Conservation (phyloP, 768 basidiomycete species). For the Boletus pseudopeckii region DNA sequence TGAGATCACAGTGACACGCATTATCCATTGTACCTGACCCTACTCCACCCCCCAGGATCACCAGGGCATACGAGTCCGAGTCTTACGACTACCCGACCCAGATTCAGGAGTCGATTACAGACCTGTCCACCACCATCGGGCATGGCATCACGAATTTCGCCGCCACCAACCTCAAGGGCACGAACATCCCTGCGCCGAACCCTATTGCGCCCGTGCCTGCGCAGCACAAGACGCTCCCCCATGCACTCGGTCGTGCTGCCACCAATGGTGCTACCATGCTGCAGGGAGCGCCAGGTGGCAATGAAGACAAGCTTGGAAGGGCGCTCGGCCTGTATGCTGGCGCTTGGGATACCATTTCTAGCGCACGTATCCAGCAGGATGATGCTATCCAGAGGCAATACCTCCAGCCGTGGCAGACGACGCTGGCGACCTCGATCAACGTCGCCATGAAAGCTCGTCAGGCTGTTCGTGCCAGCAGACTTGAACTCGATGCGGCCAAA, state of each 20-base stretch:
- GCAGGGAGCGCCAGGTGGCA: slow-evolving; percentile 41
- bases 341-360: slow-evolving; percentile 81
- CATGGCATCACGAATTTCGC: slow-evolving; percentile 81
- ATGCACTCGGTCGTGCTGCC: slow-evolving; percentile 85
- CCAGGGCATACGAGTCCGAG: slow-evolving; percentile 86
- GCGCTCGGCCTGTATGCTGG: slow-evolving; percentile 75
- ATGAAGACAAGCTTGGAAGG: slow-evolving; percentile 69
- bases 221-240: slow-evolving; percentile 95
- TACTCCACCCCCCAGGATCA: slow-evolving; percentile 48
- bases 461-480: slow-evolving; percentile 71
- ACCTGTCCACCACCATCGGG: slow-evolving; percentile 67
- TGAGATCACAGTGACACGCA: slow-evolving; percentile 32
- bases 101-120: slow-evolving; percentile 77
- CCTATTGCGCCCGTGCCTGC: slow-evolving; percentile 51
- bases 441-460: slow-evolving; percentile 92
- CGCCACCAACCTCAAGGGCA: slow-evolving; percentile 84
- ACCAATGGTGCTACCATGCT: slow-evolving; percentile 52
- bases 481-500: slow-evolving; percentile 90
- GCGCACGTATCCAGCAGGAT: slow-evolving; percentile 80
- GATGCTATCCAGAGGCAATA: slow-evolving; percentile 61
- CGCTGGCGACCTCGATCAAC: slow-evolving; percentile 75
- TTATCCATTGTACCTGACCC: neutral
- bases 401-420: slow-evolving; percentile 84
- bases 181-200: slow-evolving; percentile 72
- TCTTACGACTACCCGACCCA: slow-evolving; percentile 88